Conservation (phyloP, 176 grass and related monocot genomes). For the Cenchrus americanus region DNA sequence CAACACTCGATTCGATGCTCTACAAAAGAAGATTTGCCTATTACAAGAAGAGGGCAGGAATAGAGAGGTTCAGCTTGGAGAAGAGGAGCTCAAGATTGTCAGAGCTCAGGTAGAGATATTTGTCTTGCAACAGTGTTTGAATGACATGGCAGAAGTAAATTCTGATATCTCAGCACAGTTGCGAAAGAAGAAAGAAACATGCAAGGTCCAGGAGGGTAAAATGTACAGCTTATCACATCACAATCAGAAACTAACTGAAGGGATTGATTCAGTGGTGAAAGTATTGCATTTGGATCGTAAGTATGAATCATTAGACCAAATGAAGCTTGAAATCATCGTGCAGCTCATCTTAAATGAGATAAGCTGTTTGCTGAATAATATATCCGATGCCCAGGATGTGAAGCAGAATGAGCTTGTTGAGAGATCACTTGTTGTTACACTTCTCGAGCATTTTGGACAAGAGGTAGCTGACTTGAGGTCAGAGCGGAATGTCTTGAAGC, state of each 20-base stretch:
- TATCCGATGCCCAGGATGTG: slow-evolving; percentile 77
- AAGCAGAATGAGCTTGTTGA: slow-evolving; percentile 81
- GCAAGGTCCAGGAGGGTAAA: slow-evolving; percentile 64
- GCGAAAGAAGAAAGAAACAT: slow-evolving; percentile 47
- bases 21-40: slow-evolving; percentile 48
- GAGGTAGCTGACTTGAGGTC: slow-evolving; percentile 77
- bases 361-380: slow-evolving; percentile 54
- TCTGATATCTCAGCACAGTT: slow-evolving; percentile 32
- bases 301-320: slow-evolving; percentile 66
- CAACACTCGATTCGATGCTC: slow-evolving; percentile 36
- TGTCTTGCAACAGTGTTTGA: slow-evolving; percentile 64
- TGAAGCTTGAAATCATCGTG: slow-evolving; percentile 80
- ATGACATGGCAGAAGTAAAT: slow-evolving; percentile 47
- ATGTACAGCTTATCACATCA: slow-evolving; percentile 54
- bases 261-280: slow-evolving; percentile 58
- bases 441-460: slow-evolving; percentile 84
- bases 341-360: slow-evolving; percentile 91
- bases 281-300: slow-evolving; percentile 74
- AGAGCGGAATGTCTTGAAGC: slow-evolving; percentile 60
- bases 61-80: slow-evolving; percentile 66
- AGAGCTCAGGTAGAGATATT: slow-evolving; percentile 82
- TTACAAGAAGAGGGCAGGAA: slow-evolving; percentile 50
- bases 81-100: slow-evolving; percentile 62
- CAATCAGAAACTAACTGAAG: slow-evolving; percentile 67
- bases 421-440: slow-evolving; percentile 82